phyloP scores from a whole-genome alignment of 306 rosid genomes.

The Cucumis melo region DNA sequence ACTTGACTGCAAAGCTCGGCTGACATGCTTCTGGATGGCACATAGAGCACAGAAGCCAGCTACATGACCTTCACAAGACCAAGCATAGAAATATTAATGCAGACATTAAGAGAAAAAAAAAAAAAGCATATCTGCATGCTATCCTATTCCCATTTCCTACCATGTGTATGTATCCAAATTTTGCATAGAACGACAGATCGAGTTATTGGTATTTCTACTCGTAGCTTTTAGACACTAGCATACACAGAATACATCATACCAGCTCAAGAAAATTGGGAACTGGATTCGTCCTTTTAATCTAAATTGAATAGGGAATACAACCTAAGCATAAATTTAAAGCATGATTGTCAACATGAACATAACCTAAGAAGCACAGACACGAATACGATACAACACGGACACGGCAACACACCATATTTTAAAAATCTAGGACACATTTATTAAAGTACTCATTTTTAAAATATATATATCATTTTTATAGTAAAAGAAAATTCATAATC shows the following conservation, averaged over 20 bases:
- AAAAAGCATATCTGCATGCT: neutral
- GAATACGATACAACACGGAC: too few species aligned
- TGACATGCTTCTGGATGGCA: constrained; percentile 91
- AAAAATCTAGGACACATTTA: too few species aligned
- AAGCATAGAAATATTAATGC: neutral
- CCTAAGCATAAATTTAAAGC: neutral
- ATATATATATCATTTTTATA: too few species aligned
- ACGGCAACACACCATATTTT: too few species aligned
- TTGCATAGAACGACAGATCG: neutral
- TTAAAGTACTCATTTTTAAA: too few species aligned
- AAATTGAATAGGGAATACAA: neutral
- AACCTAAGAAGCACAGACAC: too few species aligned
- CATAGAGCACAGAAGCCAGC: constrained; percentile 96
- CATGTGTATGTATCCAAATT: neutral
- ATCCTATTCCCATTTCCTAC: neutral
- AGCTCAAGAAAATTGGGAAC: neutral
- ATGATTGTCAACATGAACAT: neutral
- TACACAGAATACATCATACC: neutral
- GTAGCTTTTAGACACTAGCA: neutral
- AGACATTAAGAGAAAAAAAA: neutral
- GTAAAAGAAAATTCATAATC: too few species aligned
- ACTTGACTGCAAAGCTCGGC: constrained; percentile 71
- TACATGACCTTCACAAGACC: constrained; percentile 42
- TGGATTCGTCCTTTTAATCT: neutral
- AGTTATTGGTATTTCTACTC: neutral